A percentile compares a stretch with the other conserved stretches of the same genome.
Conservation (phyloP, 2,329 filamentous ascomycete genomes). For the Lizonia empirigonia region DNA sequence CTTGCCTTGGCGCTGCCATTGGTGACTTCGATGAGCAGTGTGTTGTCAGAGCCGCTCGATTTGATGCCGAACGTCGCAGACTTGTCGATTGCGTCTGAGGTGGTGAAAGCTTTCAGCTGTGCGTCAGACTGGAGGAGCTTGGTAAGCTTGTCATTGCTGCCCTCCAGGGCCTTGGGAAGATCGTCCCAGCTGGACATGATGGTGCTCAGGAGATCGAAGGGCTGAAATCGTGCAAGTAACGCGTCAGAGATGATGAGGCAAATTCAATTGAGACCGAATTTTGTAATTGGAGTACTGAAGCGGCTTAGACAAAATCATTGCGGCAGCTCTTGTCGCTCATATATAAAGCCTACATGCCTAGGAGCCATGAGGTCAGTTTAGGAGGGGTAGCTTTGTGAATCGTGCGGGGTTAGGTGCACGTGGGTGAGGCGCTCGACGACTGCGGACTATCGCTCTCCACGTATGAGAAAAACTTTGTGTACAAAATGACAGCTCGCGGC, state of each 20-base stretch:
- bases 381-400: slow-evolving; percentile 15
- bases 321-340: neutral
- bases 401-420: slow-evolving; percentile 17
- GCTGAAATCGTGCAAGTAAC: neutral
- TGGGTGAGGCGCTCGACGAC: slow-evolving; percentile 14
- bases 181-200: slow-evolving; percentile 44
- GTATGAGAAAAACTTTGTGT: slow-evolving; percentile 2
- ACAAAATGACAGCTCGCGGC: slow-evolving; percentile 1
- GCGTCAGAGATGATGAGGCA: neutral
- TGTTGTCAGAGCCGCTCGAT: slow-evolving; percentile 41
- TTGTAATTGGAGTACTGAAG: neutral
- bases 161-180: slow-evolving; percentile 39
- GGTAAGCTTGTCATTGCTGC: slow-evolving; percentile 39
- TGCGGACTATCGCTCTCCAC: neutral
- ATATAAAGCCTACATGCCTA: slow-evolving; percentile 9
- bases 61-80: slow-evolving; percentile 45
- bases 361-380: slow-evolving; percentile 14
- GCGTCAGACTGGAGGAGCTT: slow-evolving; percentile 42
- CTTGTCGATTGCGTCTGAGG: slow-evolving; percentile 42
- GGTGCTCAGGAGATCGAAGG: neutral
- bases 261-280: neutral
- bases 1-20: slow-evolving; percentile 39
- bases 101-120: slow-evolving; percentile 46
- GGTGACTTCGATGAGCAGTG: slow-evolving; percentile 41
- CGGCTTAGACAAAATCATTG: neutral